Evolutionary conservation across 2,329 filamentous ascomycete species (phyloP).

Genomic region (Phialocephala sp.): DNA sequence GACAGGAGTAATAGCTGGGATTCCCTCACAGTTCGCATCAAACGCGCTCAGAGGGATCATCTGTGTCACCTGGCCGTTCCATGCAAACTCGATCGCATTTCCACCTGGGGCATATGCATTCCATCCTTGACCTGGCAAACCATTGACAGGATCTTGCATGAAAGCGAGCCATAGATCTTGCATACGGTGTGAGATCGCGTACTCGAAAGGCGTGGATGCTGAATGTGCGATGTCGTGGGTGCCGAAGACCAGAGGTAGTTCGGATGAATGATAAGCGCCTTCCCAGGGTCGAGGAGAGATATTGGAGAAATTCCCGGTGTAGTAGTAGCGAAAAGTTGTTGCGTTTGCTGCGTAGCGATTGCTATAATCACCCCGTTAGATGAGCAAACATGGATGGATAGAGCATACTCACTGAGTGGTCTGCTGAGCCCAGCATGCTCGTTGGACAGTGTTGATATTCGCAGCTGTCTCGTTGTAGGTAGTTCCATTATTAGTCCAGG

Average conservation of each 20-base stretch:
- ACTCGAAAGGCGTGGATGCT: conserved; percentile 36
- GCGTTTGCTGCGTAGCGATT: conserved; percentile 22
- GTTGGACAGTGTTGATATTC: conserved; percentile 16
- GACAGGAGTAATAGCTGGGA: not conserved
- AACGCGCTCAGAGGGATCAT: conserved; percentile 15
- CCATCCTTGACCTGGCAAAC: conserved; percentile 31
- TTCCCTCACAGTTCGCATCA: conserved; percentile 16
- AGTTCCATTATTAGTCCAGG: conserved; percentile 28
- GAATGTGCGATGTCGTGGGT: conserved; percentile 28
- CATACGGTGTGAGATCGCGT: conserved; percentile 35
- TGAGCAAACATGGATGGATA: not conserved
- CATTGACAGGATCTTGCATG: conserved; percentile 41
- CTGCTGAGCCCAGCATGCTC: conserved; percentile 15
- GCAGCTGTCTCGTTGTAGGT: conserved; percentile 18
- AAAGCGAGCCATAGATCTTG: conserved; percentile 44
- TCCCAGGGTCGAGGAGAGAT: conserved; percentile 37
- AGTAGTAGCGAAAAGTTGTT: conserved; percentile 41
- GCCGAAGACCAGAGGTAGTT: conserved; percentile 43
- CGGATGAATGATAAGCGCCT: conserved; percentile 43
- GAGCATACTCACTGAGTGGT: conserved; percentile 21
- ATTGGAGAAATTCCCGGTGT: conserved; percentile 43
- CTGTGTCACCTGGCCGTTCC: conserved; percentile 8
- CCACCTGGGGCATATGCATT: conserved; percentile 21
- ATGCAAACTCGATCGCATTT: conserved; percentile 23
- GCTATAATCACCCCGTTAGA: not conserved